These are phyloP conservation scores for Annulohypoxylon bovei DNA, from an alignment of 495 filamentous ascomycete genomes.

Conservation along the genomic window DNA sequence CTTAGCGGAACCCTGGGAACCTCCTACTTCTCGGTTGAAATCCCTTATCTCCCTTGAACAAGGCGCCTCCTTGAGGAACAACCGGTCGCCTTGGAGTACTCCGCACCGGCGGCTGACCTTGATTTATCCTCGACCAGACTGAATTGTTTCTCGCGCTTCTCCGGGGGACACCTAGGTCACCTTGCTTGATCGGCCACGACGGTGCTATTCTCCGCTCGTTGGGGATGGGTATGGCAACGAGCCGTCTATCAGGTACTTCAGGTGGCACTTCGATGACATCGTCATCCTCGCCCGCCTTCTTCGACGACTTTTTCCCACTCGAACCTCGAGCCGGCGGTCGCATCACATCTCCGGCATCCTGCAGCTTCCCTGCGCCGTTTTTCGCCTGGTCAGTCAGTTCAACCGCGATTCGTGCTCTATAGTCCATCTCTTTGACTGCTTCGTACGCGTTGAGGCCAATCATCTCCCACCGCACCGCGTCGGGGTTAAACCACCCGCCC, in stretches of 20 bases:
- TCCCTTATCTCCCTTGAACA: too few species aligned
- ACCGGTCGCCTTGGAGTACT: too few species aligned
- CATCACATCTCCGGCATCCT: constrained; percentile 4
- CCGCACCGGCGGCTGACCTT: too few species aligned
- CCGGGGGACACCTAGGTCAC: background rate
- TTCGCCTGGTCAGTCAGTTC: constrained; percentile 19
- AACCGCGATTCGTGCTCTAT: constrained; percentile 37
- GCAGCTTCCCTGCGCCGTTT: background rate
- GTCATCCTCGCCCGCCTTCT: background rate
- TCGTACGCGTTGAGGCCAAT: constrained; percentile 28
- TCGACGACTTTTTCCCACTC: background rate
- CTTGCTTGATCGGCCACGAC: background rate
- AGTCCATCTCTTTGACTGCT: constrained; percentile 31
- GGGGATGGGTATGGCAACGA: background rate
- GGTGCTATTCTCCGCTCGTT: background rate
- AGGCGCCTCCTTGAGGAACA: too few species aligned
- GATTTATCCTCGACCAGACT: too few species aligned
- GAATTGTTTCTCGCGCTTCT: background rate
- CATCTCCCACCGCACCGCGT: constrained; percentile 44
- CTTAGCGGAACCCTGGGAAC: too few species aligned
- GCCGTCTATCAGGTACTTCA: background rate
- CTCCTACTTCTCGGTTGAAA: too few species aligned
- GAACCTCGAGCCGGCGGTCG: background rate
- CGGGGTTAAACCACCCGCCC: constrained; percentile 34
- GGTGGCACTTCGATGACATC: background rate